Base-by-base conservation (phyloP, 805 yeast species). In the Vanderwaltozyma tropicalis region DNA sequence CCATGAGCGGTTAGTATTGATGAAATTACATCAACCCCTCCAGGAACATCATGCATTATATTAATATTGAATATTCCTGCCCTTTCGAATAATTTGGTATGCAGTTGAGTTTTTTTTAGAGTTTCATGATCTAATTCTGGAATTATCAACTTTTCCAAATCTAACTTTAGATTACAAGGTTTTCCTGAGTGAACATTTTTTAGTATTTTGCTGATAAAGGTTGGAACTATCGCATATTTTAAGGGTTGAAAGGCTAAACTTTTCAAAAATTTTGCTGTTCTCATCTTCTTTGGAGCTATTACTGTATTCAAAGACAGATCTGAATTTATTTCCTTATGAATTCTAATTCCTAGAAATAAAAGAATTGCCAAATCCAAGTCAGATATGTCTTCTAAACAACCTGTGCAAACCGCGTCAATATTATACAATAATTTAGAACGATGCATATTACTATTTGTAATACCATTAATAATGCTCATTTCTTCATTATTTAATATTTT, bases 241-340 rank as follows among this genome's bases (percentile, higher is more conserved):
- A 66, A 41, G 0, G 74, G 70, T 31, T 67, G 77, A 30, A 66
- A 66, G 35, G 86, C 72, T 35, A 88, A 60, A n/a, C 87, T 75
- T 29, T 72, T 71, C 35, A 89, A 66, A 50, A 89, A 88, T 60
- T 89, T 92, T 41, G 80, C 95, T 0, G 97, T 89, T 46, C 96
- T 67, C 48, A 82, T 55, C n/a, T 80, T 68, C 42, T 75, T 76
- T 1, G 96, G 95, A 0, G 96, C 88, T 11, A 88, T 72, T 10
- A 82, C 58, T 0, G 74, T 59, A 49, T 75, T 72, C 31, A 67
- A 57, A 32, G 64, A 4, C 14, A 8, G n/a, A 14, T 18, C 15
- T 2, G 9, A 21, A 10, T 52, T 47, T 1, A 64, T 52, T 6
- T 61, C 62, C 12, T 57, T 53, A 6, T 60, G 56, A 6, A 82